Conservation (phyloP, 2,329 filamentous ascomycete species). For the Mariannaea elegans region DNA sequence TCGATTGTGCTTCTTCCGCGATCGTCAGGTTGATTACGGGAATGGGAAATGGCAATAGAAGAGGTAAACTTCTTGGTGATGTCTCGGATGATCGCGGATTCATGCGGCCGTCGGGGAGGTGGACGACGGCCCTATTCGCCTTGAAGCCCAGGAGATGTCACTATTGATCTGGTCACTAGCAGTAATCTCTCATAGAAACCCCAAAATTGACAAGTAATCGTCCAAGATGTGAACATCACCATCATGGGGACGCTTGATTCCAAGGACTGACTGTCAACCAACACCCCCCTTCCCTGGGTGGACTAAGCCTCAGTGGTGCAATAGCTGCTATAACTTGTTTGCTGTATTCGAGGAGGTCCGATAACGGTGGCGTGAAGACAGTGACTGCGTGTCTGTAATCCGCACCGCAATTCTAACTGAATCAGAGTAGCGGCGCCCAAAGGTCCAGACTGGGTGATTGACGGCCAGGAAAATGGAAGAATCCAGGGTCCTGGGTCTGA, state of each 20-base stretch:
- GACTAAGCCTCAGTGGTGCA: too few relatives aligned
- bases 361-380: background rate
- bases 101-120: constrained; percentile 18
- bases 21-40: too few relatives aligned
- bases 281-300: too few relatives aligned
- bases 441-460: constrained; percentile 29
- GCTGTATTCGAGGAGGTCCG: background rate
- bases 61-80: background rate
- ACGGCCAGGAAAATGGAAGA: constrained; percentile 24
- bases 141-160: constrained; percentile 17
- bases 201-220: too few relatives aligned
- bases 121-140: constrained; percentile 20
- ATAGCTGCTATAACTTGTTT: background rate
- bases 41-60: background rate
- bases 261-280: too few relatives aligned
- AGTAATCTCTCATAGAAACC: constrained; percentile 13
- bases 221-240: too few relatives aligned
- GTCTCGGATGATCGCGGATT: background rate
- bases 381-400: too few relatives aligned
- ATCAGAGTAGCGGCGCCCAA: constrained; percentile 13
- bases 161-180: constrained; percentile 28
- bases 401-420: constrained; percentile 19
- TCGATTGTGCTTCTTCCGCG: too few relatives aligned
- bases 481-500: constrained; percentile 32
- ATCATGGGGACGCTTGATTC: too few relatives aligned